phyloP scores from a whole-genome alignment of 495 filamentous ascomycete species.

The Daldinia grandis region DNA sequence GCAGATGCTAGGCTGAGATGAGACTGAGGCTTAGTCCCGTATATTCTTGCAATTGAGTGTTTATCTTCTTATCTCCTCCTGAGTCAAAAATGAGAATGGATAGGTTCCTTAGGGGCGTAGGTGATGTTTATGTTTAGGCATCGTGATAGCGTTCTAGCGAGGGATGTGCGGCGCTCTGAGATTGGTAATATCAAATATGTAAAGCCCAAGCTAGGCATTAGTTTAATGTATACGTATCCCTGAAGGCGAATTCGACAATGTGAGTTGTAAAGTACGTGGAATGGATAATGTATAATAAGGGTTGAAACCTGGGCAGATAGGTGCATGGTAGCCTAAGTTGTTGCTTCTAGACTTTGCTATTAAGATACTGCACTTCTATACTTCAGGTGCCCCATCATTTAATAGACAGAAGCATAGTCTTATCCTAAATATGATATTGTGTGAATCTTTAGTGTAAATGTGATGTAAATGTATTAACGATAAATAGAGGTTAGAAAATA shows the following conservation, averaged over 20 bases:
- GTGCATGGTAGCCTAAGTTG: no score
- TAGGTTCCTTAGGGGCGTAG: neutral
- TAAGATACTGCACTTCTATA: no score
- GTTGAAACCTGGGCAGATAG: neutral
- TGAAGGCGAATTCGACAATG: neutral
- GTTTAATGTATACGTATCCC: neutral
- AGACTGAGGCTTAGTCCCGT: conserved; percentile 10
- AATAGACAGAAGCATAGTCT: no score
- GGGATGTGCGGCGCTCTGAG: neutral
- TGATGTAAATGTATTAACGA: no score
- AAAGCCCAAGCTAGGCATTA: neutral
- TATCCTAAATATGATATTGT: no score
- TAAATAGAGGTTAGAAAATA: no score
- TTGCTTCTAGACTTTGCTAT: no score
- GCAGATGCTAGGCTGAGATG: neutral
- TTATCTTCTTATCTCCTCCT: neutral
- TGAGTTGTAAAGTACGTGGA: neutral
- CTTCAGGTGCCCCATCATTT: no score
- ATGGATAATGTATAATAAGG: neutral
- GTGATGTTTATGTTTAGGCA: neutral
- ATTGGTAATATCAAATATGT: neutral
- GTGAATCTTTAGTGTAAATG: no score
- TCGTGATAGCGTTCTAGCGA: neutral
- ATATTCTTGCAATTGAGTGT: conserved; percentile 11
- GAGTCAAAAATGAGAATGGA: neutral